phyloP scores from a whole-genome alignment of 2,329 filamentous ascomycete species.

The Phoma sp. region DNA sequence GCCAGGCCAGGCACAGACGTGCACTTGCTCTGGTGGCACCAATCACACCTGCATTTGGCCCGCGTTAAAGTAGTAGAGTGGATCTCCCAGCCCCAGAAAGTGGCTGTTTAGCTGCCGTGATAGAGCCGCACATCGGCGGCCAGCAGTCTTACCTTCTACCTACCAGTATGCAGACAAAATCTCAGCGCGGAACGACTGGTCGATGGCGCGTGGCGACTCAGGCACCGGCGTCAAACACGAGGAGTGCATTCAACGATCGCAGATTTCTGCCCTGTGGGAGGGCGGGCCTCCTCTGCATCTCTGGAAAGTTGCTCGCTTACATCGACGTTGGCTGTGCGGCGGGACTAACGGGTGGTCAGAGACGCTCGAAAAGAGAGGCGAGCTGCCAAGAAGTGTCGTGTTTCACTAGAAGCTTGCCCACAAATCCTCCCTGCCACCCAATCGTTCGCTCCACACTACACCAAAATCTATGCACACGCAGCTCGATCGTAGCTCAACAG shows the following conservation, averaged over 20 bases:
- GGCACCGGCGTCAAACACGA: background rate
- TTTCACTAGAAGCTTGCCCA: conserved; percentile 28
- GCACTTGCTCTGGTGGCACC: conserved; percentile 25
- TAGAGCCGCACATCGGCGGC: conserved; percentile 9
- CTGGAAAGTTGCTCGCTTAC: conserved; percentile 10
- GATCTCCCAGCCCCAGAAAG: conserved; percentile 9
- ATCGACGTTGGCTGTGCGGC: conserved; percentile 18
- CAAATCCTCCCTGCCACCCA: conserved; percentile 26
- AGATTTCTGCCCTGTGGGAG: conserved; percentile 1
- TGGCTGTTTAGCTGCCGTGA: conserved; percentile 8
- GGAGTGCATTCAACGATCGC: background rate
- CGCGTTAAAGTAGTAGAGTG: conserved; percentile 26
- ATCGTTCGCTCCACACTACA: conserved; percentile 20
- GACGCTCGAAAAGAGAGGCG: conserved; percentile 17
- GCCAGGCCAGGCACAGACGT: conserved; percentile 31
- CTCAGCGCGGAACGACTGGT: conserved; percentile 15
- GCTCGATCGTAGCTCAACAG: conserved; percentile 27
- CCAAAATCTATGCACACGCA: conserved; percentile 29
- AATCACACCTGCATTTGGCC: conserved; percentile 28
- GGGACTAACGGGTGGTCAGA: conserved; percentile 22
- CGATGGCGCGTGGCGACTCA: conserved; percentile 1
- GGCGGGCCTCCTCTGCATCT: background rate
- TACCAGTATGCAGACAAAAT: conserved; percentile 21
- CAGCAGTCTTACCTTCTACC: conserved; percentile 1
- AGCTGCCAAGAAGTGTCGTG: conserved; percentile 21